Conservation (phyloP, 495 filamentous ascomycete genomes). For the Pseudotulostoma volvatum region DNA sequence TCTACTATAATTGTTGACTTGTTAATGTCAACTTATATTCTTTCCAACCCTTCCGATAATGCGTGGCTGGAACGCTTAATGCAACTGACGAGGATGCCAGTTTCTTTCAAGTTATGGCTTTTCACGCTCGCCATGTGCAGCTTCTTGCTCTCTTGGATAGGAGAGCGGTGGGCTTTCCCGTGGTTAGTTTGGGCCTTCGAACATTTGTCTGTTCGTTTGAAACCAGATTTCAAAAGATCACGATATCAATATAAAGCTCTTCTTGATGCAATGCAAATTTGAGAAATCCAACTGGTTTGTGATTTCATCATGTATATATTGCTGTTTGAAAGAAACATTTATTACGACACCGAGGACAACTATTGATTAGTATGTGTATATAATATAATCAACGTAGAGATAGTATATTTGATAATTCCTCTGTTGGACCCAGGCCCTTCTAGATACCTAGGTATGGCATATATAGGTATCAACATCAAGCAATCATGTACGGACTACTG, state of each 20-base stretch:
- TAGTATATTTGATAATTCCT: too few species aligned
- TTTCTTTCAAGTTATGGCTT: conserved; percentile 54
- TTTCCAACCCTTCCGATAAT: conserved; percentile 50
- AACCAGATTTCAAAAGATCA: conserved; percentile 46
- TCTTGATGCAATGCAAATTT: conserved; percentile 49
- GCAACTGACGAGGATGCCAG: conserved; percentile 65
- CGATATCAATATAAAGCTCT: conserved; percentile 80
- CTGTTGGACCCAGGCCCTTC: too few species aligned
- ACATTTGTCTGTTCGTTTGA: conserved; percentile 33
- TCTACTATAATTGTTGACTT: conserved; percentile 54
- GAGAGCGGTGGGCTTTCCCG: conserved; percentile 56
- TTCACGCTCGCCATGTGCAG: conserved; percentile 49
- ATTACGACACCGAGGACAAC: too few species aligned
- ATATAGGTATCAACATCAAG: too few species aligned
- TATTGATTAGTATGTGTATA: too few species aligned
- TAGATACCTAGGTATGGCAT: too few species aligned
- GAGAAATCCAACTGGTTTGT: too few species aligned
- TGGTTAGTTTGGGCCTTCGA: conserved; percentile 53
- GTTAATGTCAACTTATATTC: conserved; percentile 55
- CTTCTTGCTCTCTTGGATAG: conserved; percentile 48
- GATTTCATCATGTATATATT: too few species aligned
- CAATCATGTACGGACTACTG: too few species aligned
- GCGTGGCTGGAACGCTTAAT: conserved; percentile 58
- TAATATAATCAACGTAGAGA: too few species aligned
- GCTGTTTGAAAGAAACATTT: too few species aligned